Conservation (phyloP, 768 basidiomycete genomes). For the Agrocybe pediades region DNA sequence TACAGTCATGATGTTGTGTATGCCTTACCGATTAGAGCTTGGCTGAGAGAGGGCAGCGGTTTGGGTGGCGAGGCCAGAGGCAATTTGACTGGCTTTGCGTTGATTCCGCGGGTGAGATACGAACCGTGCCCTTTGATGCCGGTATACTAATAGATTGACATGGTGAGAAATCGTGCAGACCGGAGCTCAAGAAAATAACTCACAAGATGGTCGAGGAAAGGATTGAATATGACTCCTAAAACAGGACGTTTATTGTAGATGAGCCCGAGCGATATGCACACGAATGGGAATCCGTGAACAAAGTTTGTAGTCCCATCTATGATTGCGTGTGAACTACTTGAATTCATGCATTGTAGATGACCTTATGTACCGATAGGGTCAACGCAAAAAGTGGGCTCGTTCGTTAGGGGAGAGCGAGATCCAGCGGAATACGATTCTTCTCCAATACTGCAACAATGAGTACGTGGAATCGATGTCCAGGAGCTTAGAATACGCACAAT, state of each 20-base stretch:
- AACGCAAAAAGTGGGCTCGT: constrained; percentile 93
- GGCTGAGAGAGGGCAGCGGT: constrained; percentile 66
- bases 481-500: constrained; percentile 63
- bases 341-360: background rate
- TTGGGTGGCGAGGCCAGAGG: constrained; percentile 64
- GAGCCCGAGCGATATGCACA: constrained; percentile 89
- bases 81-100: constrained; percentile 50
- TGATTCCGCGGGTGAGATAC: constrained; percentile 56
- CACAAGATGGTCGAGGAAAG: constrained; percentile 84
- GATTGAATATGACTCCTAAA: constrained; percentile 92
- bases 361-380: constrained; percentile 83
- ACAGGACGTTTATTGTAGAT: constrained; percentile 81
- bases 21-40: constrained; percentile 67
- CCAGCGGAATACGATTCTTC: constrained; percentile 91
- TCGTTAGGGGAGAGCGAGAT: constrained; percentile 67
- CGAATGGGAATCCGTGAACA: constrained; percentile 83
- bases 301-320: constrained; percentile 90
- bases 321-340: too few relatives aligned
- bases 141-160: constrained; percentile 54
- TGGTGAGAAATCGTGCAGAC: background rate
- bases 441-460: constrained; percentile 66
- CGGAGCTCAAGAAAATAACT: constrained; percentile 14
- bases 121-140: constrained; percentile 82
- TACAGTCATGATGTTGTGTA: background rate
- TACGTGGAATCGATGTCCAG: background rate